Base-by-base conservation (phyloP, 176 grass and related monocot genomes). In the Juncus inflexus region DNA sequence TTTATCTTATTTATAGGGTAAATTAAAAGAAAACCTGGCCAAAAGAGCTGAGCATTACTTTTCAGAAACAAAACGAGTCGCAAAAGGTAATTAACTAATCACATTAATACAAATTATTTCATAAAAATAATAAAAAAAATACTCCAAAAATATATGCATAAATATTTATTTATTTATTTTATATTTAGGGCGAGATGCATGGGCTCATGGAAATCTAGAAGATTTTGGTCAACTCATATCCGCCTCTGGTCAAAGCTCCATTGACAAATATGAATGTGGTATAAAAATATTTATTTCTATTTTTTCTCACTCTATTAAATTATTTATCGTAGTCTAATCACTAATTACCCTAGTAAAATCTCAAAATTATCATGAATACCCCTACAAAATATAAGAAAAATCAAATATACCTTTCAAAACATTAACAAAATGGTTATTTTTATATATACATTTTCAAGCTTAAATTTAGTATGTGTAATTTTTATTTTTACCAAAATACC, bases 191-290 rank as follows among this genome's bases (percentile, higher is more conserved):
- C 76, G 78, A 13, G 72, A 89, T 3, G 79, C 82, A 7, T 97
- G 92, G 92, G 71, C 79, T 63, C 35, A 12, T 75, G 92, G 92
- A 68, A 75, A 91, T 82, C 77, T 97, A 9, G 79, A 89, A 4
- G 82, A 89, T 40, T 86, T 97, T 15, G 85, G 87, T 4, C 49
- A 83, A 80, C 74, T 97, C 42, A 74, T 97, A 28, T 79, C 80
- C 55, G 87, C 78, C 56, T 97, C 87, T 69, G 92, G 92, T 3
- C 85, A 60, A 15, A 97, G 92, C 77, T 97, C 92, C 75, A 86
- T 97, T 42, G 60, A 91, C 7, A 97, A 91, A 13, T 97, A 97
- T 35, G 92, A 97, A 42, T 97, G 92, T 7, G 92, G 92, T 91
- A 86, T 50, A 80, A 14, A 35, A 8, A 74, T 79, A 6, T 6